A percentile compares a stretch with the other conserved stretches of the same genome.
Conservation (phyloP, 192 early-diverging fungal genomes). For the Backusella circina region DNA sequence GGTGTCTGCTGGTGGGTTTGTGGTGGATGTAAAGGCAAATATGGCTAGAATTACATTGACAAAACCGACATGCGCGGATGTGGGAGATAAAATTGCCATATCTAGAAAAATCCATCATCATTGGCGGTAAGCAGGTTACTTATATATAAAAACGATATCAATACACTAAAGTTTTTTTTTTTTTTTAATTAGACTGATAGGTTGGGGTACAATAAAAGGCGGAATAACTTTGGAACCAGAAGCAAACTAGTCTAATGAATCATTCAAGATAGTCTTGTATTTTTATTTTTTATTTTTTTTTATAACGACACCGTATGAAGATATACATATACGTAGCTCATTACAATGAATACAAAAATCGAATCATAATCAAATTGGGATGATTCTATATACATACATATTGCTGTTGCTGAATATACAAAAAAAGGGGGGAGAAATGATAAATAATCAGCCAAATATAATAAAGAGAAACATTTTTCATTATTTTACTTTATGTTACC, state of each 20-base stretch:
- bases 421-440: too few species aligned
- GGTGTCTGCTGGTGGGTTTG: slow-evolving; percentile 87
- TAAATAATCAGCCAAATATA: too few species aligned
- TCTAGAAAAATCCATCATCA: slow-evolving; percentile 93
- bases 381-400: too few species aligned
- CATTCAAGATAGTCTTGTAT: too few species aligned
- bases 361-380: too few species aligned
- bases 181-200: slow-evolving; percentile 72
- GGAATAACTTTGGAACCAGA: slow-evolving; percentile 71
- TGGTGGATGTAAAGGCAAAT: slow-evolving; percentile 86
- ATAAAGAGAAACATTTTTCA: too few species aligned
- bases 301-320: too few species aligned
- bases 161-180: not conserved
- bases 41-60: slow-evolving; percentile 91
- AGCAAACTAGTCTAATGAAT: slow-evolving; percentile 12
- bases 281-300: too few species aligned
- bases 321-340: too few species aligned
- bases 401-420: too few species aligned
- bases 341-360: too few species aligned
- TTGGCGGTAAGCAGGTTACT: slow-evolving; percentile 91
- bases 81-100: slow-evolving; percentile 92
- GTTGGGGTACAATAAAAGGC: slow-evolving; percentile 95
- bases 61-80: slow-evolving; percentile 90
- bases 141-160: not conserved
- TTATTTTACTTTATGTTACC: too few species aligned